These are phyloP conservation scores for Globisporangium heterothallicum DNA, from an alignment of 352 stramenopile species.

Conservation along the genomic window DNA sequence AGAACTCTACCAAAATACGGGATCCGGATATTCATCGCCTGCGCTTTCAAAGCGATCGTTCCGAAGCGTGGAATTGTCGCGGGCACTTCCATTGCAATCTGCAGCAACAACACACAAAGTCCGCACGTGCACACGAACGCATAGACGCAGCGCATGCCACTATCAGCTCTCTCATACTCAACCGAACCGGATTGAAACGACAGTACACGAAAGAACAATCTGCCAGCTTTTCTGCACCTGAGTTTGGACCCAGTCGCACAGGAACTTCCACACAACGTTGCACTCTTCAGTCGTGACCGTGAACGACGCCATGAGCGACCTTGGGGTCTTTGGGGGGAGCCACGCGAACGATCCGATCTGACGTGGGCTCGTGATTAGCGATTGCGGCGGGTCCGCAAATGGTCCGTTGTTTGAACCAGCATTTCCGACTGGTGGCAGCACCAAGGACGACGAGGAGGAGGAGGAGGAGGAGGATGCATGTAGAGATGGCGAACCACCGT, in stretches of 20 bases:
- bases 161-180: not conserved
- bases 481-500: not conserved
- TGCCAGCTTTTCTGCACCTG: slow-evolving; percentile 22
- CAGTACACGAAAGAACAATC: not conserved
- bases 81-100: slow-evolving; percentile 72
- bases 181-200: not conserved
- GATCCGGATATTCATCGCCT: slow-evolving; percentile 52
- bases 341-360: slow-evolving; percentile 1
- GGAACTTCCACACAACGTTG: slow-evolving; percentile 54
- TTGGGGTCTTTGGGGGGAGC: slow-evolving; percentile 39
- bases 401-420: not conserved
- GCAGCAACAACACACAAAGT: not conserved
- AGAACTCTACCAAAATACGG: slow-evolving; percentile 42
- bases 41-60: slow-evolving; percentile 39
- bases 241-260: slow-evolving; percentile 65
- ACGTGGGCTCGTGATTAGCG: not conserved
- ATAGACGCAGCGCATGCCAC: not conserved
- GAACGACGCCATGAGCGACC: slow-evolving; percentile 37
- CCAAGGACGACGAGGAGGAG: slow-evolving; percentile 1
- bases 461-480: slow-evolving; percentile 2
- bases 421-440: not conserved
- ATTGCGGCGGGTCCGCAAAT: no score
- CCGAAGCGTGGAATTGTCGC: slow-evolving; percentile 69
- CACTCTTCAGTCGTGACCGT: slow-evolving; percentile 50
- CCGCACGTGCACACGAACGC: not conserved